Evolutionary conservation across 179 eudicot species (phyloP).

Genomic region (Carnegiea gigantea): DNA sequence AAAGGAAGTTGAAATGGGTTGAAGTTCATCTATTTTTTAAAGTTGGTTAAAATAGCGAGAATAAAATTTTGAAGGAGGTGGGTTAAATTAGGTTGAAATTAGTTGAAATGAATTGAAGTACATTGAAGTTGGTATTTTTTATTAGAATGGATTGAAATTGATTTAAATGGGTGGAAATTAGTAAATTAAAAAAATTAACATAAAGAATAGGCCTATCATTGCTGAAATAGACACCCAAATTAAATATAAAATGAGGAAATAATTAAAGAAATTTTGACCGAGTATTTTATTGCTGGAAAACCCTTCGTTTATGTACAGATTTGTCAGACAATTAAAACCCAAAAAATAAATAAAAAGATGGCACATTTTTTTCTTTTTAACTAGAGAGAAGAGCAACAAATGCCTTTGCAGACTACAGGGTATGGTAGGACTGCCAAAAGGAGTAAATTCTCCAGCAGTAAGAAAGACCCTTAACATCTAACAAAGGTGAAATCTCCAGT

Average conservation of each 20-base stretch:
- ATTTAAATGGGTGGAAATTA: no score
- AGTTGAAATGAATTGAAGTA: no score
- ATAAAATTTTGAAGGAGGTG: no score
- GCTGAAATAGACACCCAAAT: background rate
- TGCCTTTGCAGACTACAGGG: slow-evolving; percentile 18
- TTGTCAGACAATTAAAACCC: slow-evolving; percentile 21
- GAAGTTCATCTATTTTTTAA: no score
- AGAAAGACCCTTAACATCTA: background rate
- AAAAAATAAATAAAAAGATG: background rate
- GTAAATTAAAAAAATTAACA: no score
- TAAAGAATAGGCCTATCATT: background rate
- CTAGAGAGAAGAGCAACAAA: slow-evolving; percentile 18
- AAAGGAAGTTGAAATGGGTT: no score
- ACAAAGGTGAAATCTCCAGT: slow-evolving; percentile 9
- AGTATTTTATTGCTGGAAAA: slow-evolving; percentile 25
- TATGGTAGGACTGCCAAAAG: slow-evolving; percentile 19
- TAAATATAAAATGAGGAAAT: background rate
- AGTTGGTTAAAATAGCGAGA: no score
- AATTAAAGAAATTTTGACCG: background rate
- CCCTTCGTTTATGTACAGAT: slow-evolving; percentile 24
- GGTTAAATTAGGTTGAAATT: no score
- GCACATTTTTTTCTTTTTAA: background rate
- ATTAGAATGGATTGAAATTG: no score
- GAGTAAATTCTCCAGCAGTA: slow-evolving; percentile 16
- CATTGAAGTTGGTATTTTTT: no score